Evolutionary conservation across 2,329 filamentous ascomycete genomes (phyloP).

Genomic region (Cercospora citrullina): DNA sequence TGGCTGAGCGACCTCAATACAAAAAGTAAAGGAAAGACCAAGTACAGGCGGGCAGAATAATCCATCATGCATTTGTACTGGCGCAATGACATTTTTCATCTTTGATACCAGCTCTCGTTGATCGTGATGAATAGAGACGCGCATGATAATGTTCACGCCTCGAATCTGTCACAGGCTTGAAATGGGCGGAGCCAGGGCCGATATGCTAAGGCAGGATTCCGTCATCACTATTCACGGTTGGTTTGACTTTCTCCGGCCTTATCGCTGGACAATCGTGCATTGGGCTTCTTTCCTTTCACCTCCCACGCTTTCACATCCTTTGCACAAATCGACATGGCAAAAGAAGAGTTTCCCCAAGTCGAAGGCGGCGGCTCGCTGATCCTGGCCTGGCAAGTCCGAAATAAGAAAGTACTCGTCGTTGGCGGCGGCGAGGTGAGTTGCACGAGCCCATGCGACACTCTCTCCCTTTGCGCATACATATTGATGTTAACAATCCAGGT

Average conservation of each 20-base stretch:
- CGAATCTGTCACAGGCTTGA: not conserved
- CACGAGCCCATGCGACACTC: conserved; percentile 1
- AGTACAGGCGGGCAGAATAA: not conserved
- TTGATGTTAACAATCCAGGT: conserved; percentile 59
- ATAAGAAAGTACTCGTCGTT: conserved; percentile 86
- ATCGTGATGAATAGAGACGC: not conserved
- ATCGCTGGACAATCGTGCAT: not conserved
- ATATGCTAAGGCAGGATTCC: not conserved
- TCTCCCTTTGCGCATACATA: conserved; percentile 6
- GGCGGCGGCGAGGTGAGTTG: conserved; percentile 84
- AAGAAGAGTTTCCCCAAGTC: conserved; percentile 66
- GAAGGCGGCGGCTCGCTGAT: conserved; percentile 92
- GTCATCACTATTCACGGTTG: conserved; percentile 1
- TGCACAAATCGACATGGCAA: conserved; percentile 3
- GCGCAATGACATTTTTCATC: not conserved
- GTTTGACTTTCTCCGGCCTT: conserved; percentile 11
- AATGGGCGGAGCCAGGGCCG: not conserved
- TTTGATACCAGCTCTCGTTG: not conserved
- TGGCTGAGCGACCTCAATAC: not conserved
- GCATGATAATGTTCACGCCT: not conserved
- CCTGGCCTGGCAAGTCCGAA: conserved; percentile 90
- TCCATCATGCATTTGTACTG: not conserved
- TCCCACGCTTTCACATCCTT: not conserved
- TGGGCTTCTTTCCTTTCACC: not conserved
- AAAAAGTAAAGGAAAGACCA: not conserved